These are phyloP conservation scores for Aspergillus intermedius DNA, from an alignment of 2,329 filamentous ascomycete genomes.

Conservation along the genomic window DNA sequence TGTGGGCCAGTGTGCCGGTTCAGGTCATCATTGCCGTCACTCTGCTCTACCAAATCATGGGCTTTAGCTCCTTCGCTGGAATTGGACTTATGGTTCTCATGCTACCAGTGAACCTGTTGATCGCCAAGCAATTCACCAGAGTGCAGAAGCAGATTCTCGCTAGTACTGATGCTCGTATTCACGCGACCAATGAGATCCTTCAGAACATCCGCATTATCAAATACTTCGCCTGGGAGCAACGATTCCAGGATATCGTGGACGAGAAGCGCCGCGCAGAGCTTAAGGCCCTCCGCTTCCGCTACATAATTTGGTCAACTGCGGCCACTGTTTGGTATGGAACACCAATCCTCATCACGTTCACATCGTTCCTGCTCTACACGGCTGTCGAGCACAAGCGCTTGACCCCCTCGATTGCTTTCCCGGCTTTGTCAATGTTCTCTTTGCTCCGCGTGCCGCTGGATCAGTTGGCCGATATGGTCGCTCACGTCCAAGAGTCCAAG, in stretches of 20 bases:
- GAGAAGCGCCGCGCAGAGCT: conserved; percentile 81
- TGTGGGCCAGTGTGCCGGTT: conserved; percentile 86
- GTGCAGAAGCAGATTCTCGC: conserved; percentile 88
- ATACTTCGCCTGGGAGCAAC: conserved; percentile 96
- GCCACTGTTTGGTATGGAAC: conserved; percentile 96
- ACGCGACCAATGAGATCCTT: conserved; percentile 91
- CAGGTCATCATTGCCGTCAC: conserved; percentile 75
- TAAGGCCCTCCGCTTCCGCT: conserved; percentile 69
- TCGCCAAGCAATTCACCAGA: conserved; percentile 75
- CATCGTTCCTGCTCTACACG: conserved; percentile 92
- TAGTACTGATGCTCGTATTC: conserved; percentile 90
- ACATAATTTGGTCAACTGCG: conserved; percentile 84
- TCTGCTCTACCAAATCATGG: conserved; percentile 83
- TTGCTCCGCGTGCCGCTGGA: conserved; percentile 88
- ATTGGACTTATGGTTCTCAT: conserved; percentile 85
- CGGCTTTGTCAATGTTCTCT: conserved; percentile 90
- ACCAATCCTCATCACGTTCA: conserved; percentile 89
- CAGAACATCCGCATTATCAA: conserved; percentile 99
- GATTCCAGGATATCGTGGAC: conserved; percentile 78
- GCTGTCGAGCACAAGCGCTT: conserved; percentile 81
- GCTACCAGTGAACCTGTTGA: conserved; percentile 80
- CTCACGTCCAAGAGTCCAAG: conserved; percentile 94
- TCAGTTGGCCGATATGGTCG: conserved; percentile 96
- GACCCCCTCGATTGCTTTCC: conserved; percentile 89
- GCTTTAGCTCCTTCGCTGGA: conserved; percentile 86